phyloP scores from a whole-genome alignment of 345 rosid genomes.

The Rhodomyrtus tomentosa region DNA sequence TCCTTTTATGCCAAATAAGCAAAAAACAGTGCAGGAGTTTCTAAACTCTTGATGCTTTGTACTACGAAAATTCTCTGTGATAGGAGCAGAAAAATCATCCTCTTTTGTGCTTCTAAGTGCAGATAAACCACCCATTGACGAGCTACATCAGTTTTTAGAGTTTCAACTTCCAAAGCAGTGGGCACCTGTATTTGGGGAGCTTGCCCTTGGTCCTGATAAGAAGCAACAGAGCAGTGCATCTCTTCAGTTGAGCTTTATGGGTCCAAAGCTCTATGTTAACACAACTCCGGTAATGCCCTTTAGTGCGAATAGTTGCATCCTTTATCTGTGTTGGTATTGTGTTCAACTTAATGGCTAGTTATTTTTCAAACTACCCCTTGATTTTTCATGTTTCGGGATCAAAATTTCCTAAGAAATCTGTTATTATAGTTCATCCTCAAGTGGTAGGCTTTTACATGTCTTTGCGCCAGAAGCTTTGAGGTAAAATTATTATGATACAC shows the following conservation, averaged over 20 bases:
- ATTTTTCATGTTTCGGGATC: neutral
- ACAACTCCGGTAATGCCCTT: slow-evolving; percentile 11
- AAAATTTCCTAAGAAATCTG: neutral
- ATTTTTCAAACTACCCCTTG: neutral
- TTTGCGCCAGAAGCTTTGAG: neutral
- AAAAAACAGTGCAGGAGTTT: neutral
- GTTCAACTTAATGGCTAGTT: neutral
- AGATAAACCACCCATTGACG: slow-evolving; percentile 42
- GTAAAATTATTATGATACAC: neutral
- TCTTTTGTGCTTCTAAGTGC: neutral
- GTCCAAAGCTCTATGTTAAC: slow-evolving; percentile 42
- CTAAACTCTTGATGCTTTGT: neutral
- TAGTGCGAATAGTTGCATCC: neutral
- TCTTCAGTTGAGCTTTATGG: slow-evolving; percentile 40
- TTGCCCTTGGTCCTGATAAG: slow-evolving; percentile 33
- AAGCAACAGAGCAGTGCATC: slow-evolving; percentile 25
- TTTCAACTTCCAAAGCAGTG: slow-evolving; percentile 45
- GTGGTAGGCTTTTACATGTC: neutral
- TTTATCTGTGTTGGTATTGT: neutral
- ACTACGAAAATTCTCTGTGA: neutral
- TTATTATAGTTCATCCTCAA: neutral
- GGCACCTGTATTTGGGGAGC: slow-evolving; percentile 47
- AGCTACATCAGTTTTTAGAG: slow-evolving; percentile 43
- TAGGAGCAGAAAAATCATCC: neutral
- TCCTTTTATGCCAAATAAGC: neutral